phyloP scores from a whole-genome alignment of 495 filamentous ascomycete species.

The Lophiostoma macrostomum region DNA sequence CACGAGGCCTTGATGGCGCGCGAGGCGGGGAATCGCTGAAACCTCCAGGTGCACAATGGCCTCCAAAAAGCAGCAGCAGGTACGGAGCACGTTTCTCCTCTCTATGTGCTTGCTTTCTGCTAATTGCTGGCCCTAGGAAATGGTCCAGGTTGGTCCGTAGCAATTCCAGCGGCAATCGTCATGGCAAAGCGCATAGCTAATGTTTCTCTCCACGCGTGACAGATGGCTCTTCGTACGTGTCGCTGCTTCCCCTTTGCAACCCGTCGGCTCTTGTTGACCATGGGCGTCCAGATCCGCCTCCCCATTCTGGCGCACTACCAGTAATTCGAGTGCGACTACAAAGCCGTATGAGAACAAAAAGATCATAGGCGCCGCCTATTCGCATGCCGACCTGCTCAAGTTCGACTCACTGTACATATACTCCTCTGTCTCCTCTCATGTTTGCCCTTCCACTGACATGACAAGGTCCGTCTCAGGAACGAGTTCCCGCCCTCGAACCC shows the following conservation, averaged over 20 bases:
- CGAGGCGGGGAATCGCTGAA: background rate
- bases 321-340: conserved; percentile 45
- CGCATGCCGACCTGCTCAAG: conserved; percentile 90
- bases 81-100: background rate
- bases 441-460: background rate
- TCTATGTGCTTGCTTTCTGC: background rate
- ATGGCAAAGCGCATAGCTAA: conserved; percentile 21
- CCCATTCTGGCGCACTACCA: conserved; percentile 81
- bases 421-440: background rate
- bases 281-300: conserved; percentile 46
- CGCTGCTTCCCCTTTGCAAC: background rate
- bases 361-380: conserved; percentile 94
- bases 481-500: conserved; percentile 60
- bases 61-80: conserved; percentile 36
- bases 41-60: conserved; percentile 23
- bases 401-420: conserved; percentile 65
- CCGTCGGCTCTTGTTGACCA: background rate
- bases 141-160: conserved; percentile 97
- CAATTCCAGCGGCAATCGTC: conserved; percentile 30
- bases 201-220: background rate
- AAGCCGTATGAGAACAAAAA: conserved; percentile 65
- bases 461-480: conserved; percentile 52
- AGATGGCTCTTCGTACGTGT: conserved; percentile 63
- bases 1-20: no score
- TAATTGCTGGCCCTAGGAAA: conserved; percentile 62